Base-by-base conservation (phyloP, 192 early-diverging fungal species). In the Spinellus fusiger region DNA sequence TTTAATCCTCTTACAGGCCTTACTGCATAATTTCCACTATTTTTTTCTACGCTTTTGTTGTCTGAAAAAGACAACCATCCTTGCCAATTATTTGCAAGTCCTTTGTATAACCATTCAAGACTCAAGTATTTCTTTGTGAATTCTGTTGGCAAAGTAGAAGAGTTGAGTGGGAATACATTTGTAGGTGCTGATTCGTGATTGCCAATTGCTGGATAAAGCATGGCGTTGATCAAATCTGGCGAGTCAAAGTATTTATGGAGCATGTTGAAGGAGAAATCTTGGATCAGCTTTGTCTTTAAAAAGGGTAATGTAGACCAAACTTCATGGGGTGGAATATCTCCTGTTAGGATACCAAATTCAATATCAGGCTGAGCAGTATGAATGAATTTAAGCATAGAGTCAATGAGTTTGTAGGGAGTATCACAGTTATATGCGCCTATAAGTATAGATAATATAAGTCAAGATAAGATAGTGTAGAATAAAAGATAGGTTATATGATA, bases 261-360 rank as follows among this genome's bases (percentile, higher is more conserved):
- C n/a, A 69, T 31, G 6, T 22, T 16, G 61, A 74, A 80, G 0
- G 79, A 65, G 1, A 49, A 38, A 3, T 70, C 61, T 26, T 80
- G 77, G 15, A 71, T 71, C 5, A 32, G 35, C n/a, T 75, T 65
- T 0, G 79, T 73, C 7, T 74, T 69, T 15, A 73, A 61, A 37
- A 62, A 65, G 23, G 73, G 73, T 6, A 65, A 13, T 5, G 74
- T 76, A 12, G 61, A 53, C 81, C 81, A 83, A 12, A 83, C 61
- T 53, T 83, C 73, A 20, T 83, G 81, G 2, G 81, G 81, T 40
- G 79, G 78, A 12, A 83, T 50, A 61, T 83, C 81, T 33, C 81
- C 81, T 9, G 81, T 83, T 35, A 83, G 44, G n/a, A 83, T 76
- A 40, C 72, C 69, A 56, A 80, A 78, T 40, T 35, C 62, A 27